Percentiles rank a stretch among this genome's conserved stretches.
Conservation (phyloP, 176 grass and related monocot genomes). For the Aegilops longissima region DNA sequence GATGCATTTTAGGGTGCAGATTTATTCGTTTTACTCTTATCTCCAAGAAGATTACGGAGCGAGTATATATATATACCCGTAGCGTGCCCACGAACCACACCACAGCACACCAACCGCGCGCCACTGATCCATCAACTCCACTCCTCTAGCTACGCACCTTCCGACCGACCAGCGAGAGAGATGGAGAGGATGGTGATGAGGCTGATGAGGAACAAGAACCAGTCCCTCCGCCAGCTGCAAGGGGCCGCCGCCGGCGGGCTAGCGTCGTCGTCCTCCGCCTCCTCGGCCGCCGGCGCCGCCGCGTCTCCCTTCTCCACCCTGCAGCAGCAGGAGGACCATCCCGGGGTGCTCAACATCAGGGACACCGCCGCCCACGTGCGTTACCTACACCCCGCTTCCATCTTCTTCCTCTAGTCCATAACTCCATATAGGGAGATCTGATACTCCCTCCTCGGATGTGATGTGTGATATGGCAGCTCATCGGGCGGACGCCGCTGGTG, state of each 20-base stretch:
- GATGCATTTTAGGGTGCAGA: too few species aligned
- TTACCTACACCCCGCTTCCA: too few species aligned
- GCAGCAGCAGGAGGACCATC: constrained; percentile 13
- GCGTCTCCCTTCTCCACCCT: constrained; percentile 49
- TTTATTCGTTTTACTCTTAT: too few species aligned
- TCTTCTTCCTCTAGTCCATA: background rate
- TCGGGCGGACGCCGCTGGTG: constrained; percentile 81
- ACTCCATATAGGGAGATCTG: too few species aligned
- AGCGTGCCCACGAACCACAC: too few species aligned
- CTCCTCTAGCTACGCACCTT: too few species aligned
- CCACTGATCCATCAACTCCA: too few species aligned
- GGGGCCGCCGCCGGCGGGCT: background rate
- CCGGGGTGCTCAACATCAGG: constrained; percentile 45
- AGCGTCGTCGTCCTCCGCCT: background rate
- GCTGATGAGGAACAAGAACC: constrained; percentile 31
- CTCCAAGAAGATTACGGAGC: too few species aligned
- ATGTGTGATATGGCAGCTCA: constrained; percentile 42
- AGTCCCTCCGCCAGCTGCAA: background rate
- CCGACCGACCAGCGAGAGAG: background rate
- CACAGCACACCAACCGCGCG: too few species aligned
- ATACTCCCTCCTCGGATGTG: too few species aligned
- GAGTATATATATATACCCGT: too few species aligned
- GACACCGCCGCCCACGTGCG: constrained; percentile 55
- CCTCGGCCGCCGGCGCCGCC: background rate
- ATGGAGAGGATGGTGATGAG: constrained; percentile 52